Conservation (phyloP, 2,329 filamentous ascomycete species). For the Cladosporium phlei region DNA sequence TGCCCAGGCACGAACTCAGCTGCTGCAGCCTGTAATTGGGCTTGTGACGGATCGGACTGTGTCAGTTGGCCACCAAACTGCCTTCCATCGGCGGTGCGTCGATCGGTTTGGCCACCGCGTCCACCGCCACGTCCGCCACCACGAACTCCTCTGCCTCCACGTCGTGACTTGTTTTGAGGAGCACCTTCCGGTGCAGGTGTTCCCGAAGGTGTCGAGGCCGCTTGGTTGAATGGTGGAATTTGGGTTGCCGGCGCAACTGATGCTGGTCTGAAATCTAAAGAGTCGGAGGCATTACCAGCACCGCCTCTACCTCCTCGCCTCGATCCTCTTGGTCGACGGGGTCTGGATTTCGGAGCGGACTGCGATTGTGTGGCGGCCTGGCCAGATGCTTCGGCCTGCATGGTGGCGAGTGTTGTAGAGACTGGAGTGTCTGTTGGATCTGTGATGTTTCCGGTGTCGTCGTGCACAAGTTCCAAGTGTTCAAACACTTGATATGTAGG, state of each 20-base stretch:
- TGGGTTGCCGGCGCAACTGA: constrained; percentile 27
- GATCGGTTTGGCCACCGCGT: constrained; percentile 13
- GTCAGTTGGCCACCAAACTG: constrained; percentile 49
- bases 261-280: constrained; percentile 29
- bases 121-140: constrained; percentile 23
- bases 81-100: constrained; percentile 38
- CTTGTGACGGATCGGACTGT: constrained; percentile 22
- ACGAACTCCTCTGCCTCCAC: constrained; percentile 21
- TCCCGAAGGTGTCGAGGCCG: constrained; percentile 13
- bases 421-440: no score
- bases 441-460: no score
- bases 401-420: background rate
- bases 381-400: constrained; percentile 8
- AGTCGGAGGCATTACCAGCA: constrained; percentile 21
- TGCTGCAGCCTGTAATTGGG: constrained; percentile 45
- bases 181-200: constrained; percentile 8
- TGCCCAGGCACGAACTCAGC: constrained; percentile 48
- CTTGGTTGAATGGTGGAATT: constrained; percentile 10
- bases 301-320: constrained; percentile 26
- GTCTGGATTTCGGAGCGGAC: background rate
- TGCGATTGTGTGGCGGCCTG: constrained; percentile 6
- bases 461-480: no score
- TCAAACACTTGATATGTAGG: no score
- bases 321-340: constrained; percentile 19
- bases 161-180: background rate